phyloP scores from a whole-genome alignment of 192 early-diverging fungal genomes.

The Linnemannia exigua region DNA sequence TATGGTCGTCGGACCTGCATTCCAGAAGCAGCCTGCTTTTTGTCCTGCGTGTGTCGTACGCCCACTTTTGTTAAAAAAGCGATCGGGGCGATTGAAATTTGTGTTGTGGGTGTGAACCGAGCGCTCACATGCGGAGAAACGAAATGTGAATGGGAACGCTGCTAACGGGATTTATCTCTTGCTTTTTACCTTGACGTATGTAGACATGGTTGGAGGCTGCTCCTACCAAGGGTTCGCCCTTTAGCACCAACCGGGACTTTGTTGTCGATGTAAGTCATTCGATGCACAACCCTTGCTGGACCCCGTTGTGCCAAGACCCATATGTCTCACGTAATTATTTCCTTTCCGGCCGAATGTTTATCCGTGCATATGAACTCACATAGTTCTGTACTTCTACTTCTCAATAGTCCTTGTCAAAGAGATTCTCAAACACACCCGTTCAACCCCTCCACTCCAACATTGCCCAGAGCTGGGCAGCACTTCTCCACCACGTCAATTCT shows the following conservation, averaged over 20 bases:
- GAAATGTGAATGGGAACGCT: no score
- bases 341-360: slow-evolving; percentile 4
- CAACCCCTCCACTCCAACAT: slow-evolving; percentile 50
- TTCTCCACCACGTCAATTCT: slow-evolving; percentile 44
- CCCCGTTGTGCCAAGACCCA: background rate
- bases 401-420: slow-evolving; percentile 13
- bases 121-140: background rate
- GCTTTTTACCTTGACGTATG: background rate
- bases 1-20: background rate
- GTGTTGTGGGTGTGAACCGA: background rate
- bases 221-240: slow-evolving; percentile 23
- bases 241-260: slow-evolving; percentile 39
- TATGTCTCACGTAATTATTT: background rate
- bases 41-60: background rate
- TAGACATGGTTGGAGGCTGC: slow-evolving; percentile 45
- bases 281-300: background rate
- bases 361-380: background rate
- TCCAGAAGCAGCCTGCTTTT: background rate
- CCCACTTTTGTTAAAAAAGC: background rate
- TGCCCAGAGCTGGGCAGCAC: slow-evolving; percentile 45
- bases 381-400: background rate
- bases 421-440: slow-evolving; percentile 29
- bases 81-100: background rate
- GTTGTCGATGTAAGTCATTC: slow-evolving; percentile 25
- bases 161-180: background rate